Conservation (phyloP, 2,329 filamentous ascomycete genomes). For the Paraphaeosphaeria minitans region DNA sequence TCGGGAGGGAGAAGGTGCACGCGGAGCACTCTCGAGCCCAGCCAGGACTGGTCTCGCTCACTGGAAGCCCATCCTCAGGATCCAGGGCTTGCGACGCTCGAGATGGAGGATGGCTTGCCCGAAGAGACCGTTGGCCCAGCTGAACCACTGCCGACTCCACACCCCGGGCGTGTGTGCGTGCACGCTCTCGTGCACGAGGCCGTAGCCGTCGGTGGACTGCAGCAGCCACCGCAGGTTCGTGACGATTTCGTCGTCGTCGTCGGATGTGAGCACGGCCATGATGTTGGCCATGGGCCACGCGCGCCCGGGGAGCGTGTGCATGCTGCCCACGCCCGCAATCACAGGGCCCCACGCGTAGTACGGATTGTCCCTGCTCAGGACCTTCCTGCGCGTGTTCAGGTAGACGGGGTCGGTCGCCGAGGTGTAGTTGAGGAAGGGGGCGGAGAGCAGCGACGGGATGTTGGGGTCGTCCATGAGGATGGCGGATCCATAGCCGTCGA, state of each 20-base stretch:
- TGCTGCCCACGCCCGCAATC: slow-evolving; percentile 52
- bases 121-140: slow-evolving; percentile 59
- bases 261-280: slow-evolving; percentile 54
- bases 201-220: slow-evolving; percentile 54
- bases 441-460: slow-evolving; percentile 68
- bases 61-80: slow-evolving; percentile 46
- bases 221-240: slow-evolving; percentile 50
- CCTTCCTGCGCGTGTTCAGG: slow-evolving; percentile 50
- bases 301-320: slow-evolving; percentile 52
- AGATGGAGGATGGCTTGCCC: slow-evolving; percentile 54
- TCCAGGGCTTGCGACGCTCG: slow-evolving; percentile 48
- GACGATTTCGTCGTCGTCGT: slow-evolving; percentile 53
- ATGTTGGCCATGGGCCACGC: slow-evolving; percentile 60
- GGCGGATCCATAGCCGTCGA: slow-evolving; percentile 52
- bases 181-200: slow-evolving; percentile 59
- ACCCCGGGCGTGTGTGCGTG: slow-evolving; percentile 45
- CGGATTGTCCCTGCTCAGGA: slow-evolving; percentile 52
- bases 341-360: slow-evolving; percentile 55
- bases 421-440: slow-evolving; percentile 66
- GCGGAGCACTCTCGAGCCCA: no score
- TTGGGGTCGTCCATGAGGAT: slow-evolving; percentile 76
- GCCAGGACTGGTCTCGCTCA: slow-evolving; percentile 8
- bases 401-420: slow-evolving; percentile 48
- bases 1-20: no score
- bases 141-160: slow-evolving; percentile 58